Evolutionary conservation across 1,284 basidiomycete genomes (phyloP).

Genomic region (Ganoderma meredithae): DNA sequence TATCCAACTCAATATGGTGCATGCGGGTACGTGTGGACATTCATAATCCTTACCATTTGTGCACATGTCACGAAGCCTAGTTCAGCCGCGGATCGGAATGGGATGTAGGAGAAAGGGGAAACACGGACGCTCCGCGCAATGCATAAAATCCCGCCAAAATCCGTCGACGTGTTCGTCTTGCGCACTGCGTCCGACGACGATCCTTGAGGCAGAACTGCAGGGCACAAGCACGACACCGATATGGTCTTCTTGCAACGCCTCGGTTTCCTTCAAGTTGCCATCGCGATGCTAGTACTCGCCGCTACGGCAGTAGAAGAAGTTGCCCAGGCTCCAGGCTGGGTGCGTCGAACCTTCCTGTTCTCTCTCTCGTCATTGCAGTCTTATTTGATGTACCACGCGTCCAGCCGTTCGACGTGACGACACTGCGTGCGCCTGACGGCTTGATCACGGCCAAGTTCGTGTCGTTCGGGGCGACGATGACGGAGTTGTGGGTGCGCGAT

Average conservation of each 20-base stretch:
- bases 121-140: background rate
- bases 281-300: background rate
- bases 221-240: background rate
- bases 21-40: background rate
- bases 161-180: too few species aligned
- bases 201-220: background rate
- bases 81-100: too few species aligned
- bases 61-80: too few species aligned
- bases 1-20: background rate
- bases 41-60: too few species aligned
- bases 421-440: conserved; percentile 56
- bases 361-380: too few species aligned
- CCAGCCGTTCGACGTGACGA: conserved; percentile 56
- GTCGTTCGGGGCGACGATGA: conserved; percentile 58
- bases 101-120: background rate
- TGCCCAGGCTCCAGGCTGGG: conserved; percentile 26
- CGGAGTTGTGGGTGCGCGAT: conserved; percentile 60
- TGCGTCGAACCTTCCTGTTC: too few species aligned
- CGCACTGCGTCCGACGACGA: too few species aligned
- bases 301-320: background rate
- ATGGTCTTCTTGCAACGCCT: conserved; percentile 11
- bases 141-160: background rate
- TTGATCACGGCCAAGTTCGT: conserved; percentile 62
- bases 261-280: background rate
- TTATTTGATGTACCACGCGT: too few species aligned